Evolutionary conservation across 2,329 filamentous ascomycete species (phyloP).

Genomic region (Ophiostoma ips): DNA sequence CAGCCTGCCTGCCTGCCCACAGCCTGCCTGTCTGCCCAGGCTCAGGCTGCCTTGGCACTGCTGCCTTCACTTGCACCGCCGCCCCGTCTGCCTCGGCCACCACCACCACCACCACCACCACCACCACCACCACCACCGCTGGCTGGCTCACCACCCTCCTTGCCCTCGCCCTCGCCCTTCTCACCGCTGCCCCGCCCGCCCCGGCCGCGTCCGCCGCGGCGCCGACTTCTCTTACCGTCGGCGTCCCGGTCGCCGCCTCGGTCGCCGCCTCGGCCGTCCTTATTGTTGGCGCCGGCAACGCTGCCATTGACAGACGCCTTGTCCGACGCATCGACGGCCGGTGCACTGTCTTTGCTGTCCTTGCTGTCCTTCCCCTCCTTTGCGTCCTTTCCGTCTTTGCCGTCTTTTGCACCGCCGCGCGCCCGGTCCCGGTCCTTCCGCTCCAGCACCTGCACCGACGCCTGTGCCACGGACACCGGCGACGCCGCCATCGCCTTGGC

Average conservation of each 20-base stretch:
- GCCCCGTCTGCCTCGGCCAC: neutral
- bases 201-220: neutral
- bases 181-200: neutral
- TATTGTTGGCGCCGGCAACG: neutral
- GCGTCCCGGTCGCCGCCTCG: neutral
- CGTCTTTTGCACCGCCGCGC: neutral
- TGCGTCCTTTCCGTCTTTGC: neutral
- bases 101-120: neutral
- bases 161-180: neutral
- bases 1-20: too few species aligned
- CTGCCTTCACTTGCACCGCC: neutral
- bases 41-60: neutral
- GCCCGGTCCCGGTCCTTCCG: constrained; percentile 44
- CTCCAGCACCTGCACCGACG: constrained; percentile 76
- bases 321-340: neutral
- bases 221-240: neutral
- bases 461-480: constrained; percentile 69
- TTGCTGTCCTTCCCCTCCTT: neutral
- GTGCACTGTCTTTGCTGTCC: neutral
- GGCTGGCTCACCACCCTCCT: neutral
- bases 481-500: constrained; percentile 70
- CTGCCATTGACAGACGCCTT: neutral
- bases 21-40: neutral
- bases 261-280: neutral
- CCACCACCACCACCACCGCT: neutral